Conservation (phyloP, 176 grass and related monocot genomes). For the Pontederia crassipes region DNA sequence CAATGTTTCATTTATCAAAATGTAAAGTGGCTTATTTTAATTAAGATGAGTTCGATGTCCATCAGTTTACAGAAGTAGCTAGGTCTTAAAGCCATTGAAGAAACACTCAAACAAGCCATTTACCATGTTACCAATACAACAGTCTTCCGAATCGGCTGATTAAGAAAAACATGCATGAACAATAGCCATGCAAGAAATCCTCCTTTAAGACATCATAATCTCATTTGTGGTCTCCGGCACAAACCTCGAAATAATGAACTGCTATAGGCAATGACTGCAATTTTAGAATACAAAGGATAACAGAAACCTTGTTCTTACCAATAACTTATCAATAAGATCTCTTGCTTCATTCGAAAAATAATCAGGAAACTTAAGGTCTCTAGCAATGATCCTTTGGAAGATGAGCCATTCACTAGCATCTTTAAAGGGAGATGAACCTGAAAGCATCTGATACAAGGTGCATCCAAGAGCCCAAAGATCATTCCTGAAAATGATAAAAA, state of each 20-base stretch:
- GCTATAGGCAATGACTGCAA: not conserved
- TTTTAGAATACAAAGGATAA: not conserved
- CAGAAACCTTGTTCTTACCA: constrained; percentile 39
- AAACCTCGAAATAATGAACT: not conserved
- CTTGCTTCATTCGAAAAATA: constrained; percentile 76
- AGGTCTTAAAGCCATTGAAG: no score
- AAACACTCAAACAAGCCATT: no score
- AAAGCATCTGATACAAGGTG: constrained; percentile 94
- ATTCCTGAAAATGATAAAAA: constrained; percentile 46
- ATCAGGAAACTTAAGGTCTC: constrained; percentile 76
- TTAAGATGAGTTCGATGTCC: no score
- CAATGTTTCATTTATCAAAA: no score
- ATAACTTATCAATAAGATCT: constrained; percentile 78
- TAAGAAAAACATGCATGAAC: no score
- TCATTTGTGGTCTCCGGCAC: not conserved
- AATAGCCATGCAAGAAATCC: no score
- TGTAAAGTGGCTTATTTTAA: no score
- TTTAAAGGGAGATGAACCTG: constrained; percentile 92
- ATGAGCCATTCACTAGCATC: constrained; percentile 96
- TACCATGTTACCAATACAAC: no score
- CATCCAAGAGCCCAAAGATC: constrained; percentile 98
- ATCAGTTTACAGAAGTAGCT: no score
- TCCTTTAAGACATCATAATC: not conserved
- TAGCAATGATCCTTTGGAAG: constrained; percentile 91
- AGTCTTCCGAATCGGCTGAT: no score